Evolutionary conservation across 1,139 yeast genomes (phyloP).

Genomic region (Dujonia santamariae): DNA sequence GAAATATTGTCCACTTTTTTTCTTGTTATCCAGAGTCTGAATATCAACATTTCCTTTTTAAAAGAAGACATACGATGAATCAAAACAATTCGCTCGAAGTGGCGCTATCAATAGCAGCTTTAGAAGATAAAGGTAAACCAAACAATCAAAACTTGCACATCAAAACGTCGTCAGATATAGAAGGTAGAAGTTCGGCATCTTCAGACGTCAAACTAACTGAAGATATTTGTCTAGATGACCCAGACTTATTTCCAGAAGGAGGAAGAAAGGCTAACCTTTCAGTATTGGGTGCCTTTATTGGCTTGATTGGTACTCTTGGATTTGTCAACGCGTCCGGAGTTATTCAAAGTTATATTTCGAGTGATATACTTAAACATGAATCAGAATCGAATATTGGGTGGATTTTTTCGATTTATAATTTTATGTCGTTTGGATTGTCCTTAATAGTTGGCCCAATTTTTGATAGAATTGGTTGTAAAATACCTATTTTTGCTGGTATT

Average conservation of each 20-base stretch:
- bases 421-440: slow-evolving; percentile 24
- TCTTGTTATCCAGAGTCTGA: no score
- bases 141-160: no score
- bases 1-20: no score
- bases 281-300: slow-evolving; percentile 24
- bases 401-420: slow-evolving; percentile 32
- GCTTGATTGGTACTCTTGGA: slow-evolving; percentile 24
- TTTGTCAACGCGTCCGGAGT: slow-evolving; percentile 29
- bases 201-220: no score
- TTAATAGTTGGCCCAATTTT: slow-evolving; percentile 25
- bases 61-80: no score
- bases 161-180: no score
- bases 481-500: slow-evolving; percentile 17
- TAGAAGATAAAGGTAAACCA: no score
- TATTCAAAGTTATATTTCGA: slow-evolving; percentile 21
- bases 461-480: slow-evolving; percentile 21
- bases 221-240: slow-evolving; percentile 20
- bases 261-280: slow-evolving; percentile 19
- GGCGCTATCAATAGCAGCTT: no score
- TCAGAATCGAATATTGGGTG: slow-evolving; percentile 26
- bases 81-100: no score
- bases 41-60: no score
- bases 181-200: no score
- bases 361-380: slow-evolving; percentile 16
- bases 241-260: slow-evolving; percentile 25